Percentiles rank a stretch among this genome's conserved stretches.
phyloP scores from a whole-genome alignment of 192 early-diverging fungal genomes.

The Coemansia sp. region DNA sequence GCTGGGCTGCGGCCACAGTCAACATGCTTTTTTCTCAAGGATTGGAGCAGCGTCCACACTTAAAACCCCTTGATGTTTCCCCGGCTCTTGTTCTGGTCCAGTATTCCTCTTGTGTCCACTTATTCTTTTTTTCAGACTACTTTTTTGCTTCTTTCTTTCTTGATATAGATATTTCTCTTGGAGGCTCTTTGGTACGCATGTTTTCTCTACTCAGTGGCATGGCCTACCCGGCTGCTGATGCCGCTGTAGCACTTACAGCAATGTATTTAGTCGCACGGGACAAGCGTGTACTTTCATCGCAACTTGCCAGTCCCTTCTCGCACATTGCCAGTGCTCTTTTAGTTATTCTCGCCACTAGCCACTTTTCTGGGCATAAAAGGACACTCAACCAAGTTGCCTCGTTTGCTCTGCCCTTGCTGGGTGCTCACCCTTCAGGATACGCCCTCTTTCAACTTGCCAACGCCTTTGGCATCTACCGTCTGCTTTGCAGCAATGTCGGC shows the following conservation, averaged over 20 bases:
- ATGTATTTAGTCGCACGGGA: not conserved
- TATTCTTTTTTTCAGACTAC: not conserved
- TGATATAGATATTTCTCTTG: not conserved
- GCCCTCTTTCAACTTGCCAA: conserved; percentile 20
- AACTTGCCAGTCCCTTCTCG: not conserved
- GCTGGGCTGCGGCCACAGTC: not conserved
- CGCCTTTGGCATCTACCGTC: conserved; percentile 18
- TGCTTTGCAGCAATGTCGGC: not conserved
- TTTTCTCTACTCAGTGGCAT: not conserved
- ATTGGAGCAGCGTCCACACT: not conserved
- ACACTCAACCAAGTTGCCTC: conserved; percentile 10
- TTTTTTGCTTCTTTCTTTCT: not conserved
- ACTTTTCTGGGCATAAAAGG: conserved; percentile 1
- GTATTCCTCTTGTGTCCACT: not conserved
- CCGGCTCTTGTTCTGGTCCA: not conserved
- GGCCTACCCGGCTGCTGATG: not conserved
- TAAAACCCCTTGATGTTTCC: not conserved
- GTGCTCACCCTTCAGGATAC: not conserved
- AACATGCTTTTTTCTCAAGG: not conserved
- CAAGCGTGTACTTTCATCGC: not conserved
- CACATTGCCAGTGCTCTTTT: conserved; percentile 10
- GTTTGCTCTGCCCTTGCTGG: conserved; percentile 8
- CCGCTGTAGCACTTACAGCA: not conserved
- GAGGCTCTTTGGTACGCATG: not conserved
- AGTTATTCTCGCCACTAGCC: conserved; percentile 5